Conservation (phyloP, 805 yeast species). For the Candida nonsorbophila region DNA sequence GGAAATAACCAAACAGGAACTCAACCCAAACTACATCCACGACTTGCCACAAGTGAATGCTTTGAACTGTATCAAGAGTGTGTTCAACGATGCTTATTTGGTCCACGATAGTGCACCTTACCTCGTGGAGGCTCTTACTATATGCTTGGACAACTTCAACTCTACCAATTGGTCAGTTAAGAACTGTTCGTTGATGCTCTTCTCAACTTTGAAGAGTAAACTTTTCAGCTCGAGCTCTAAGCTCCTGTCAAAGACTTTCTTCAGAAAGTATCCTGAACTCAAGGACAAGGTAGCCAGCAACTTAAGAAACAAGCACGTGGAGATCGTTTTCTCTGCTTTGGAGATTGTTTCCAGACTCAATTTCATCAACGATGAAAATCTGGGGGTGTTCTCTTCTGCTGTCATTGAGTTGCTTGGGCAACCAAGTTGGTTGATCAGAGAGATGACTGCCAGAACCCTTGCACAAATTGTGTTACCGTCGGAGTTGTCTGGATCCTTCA, state of each 20-base stretch:
- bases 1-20: constrained; percentile 42
- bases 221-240: constrained; percentile 60
- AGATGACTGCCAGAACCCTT: constrained; percentile 73
- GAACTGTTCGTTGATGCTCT: constrained; percentile 91
- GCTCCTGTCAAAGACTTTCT: constrained; percentile 62
- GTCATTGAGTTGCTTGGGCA: constrained; percentile 47
- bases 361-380: constrained; percentile 47
- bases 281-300: constrained; percentile 41
- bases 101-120: constrained; percentile 45
- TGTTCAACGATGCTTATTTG: constrained; percentile 69
- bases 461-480: constrained; percentile 24
- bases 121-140: constrained; percentile 52
- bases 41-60: constrained; percentile 95
- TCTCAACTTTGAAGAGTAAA: constrained; percentile 76
- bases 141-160: constrained; percentile 60
- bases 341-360: constrained; percentile 67
- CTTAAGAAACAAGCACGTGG: constrained; percentile 36
- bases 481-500: constrained; percentile 5
- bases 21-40: constrained; percentile 45
- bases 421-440: constrained; percentile 77
- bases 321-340: constrained; percentile 69
- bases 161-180: constrained; percentile 78
- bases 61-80: constrained; percentile 71
- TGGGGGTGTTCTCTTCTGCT: constrained; percentile 48
- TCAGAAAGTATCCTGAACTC: constrained; percentile 55